A percentile compares a stretch with the other conserved stretches of the same genome.
Evolutionary conservation across 2,329 filamentous ascomycete genomes (phyloP).

Genomic region (Xylariaceae sp.): DNA sequence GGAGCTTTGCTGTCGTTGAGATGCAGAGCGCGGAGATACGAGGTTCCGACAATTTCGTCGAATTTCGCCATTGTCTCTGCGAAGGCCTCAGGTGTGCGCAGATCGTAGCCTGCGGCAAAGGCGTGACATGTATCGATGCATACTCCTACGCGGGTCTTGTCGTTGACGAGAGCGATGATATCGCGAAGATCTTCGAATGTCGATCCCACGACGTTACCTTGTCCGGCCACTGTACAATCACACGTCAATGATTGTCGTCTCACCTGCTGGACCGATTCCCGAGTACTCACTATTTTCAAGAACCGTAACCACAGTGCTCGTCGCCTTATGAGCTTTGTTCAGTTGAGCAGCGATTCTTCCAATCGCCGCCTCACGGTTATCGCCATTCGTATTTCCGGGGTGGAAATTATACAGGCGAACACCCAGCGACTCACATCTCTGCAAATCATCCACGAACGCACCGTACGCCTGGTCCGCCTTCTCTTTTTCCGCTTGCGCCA

Average conservation of each 20-base stretch:
- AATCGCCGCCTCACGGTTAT: slow-evolving; percentile 65
- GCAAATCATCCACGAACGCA: slow-evolving; percentile 82
- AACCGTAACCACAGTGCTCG: slow-evolving; percentile 71
- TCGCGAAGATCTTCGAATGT: slow-evolving; percentile 82
- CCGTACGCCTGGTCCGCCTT: slow-evolving; percentile 84
- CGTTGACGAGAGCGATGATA: slow-evolving; percentile 74
- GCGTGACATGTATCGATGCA: slow-evolving; percentile 97
- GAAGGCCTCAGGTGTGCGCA: slow-evolving; percentile 73
- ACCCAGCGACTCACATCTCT: slow-evolving; percentile 78
- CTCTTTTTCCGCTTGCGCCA: slow-evolving; percentile 75
- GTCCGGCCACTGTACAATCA: slow-evolving; percentile 61
- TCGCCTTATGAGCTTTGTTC: slow-evolving; percentile 76
- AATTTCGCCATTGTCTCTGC: slow-evolving; percentile 70
- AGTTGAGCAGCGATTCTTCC: slow-evolving; percentile 75
- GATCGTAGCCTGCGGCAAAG: slow-evolving; percentile 90
- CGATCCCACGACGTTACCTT: slow-evolving; percentile 81
- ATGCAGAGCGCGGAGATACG: slow-evolving; percentile 82
- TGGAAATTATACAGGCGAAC: slow-evolving; percentile 98
- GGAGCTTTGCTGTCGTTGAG: slow-evolving; percentile 96
- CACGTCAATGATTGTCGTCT: no score
- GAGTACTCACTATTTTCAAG: slow-evolving; percentile 67
- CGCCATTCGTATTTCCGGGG: slow-evolving; percentile 75
- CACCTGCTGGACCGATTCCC: no score
- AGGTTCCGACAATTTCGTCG: slow-evolving; percentile 69
- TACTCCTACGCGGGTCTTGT: slow-evolving; percentile 83